Percentiles rank a stretch among this genome's conserved stretches.
Conservation (phyloP, 2,329 filamentous ascomycete species). For the Trichoderma gracile region DNA sequence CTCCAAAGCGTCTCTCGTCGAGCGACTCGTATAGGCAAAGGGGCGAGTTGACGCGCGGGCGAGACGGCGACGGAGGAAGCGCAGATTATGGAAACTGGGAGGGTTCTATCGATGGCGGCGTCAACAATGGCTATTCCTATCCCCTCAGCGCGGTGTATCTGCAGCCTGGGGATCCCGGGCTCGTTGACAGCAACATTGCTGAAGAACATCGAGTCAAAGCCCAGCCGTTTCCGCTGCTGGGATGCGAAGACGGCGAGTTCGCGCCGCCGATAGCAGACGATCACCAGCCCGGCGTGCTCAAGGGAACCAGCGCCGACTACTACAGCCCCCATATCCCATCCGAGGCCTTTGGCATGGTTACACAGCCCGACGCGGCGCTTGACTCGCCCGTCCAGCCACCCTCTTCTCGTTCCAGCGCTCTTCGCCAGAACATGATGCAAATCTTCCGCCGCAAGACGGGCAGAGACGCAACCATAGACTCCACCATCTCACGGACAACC, state of each 20-base stretch:
- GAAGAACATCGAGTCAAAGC: constrained; percentile 22
- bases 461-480: constrained; percentile 36
- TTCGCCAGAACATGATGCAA: constrained; percentile 41
- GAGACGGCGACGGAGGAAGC: constrained; percentile 29
- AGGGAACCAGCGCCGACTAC: constrained; percentile 44
- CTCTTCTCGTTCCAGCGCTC: constrained; percentile 37
- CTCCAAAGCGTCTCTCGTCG: constrained; percentile 40
- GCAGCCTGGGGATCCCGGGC: constrained; percentile 14
- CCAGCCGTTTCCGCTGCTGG: constrained; percentile 21
- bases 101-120: not conserved
- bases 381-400: constrained; percentile 32
- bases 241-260: constrained; percentile 26
- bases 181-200: not conserved
- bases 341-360: constrained; percentile 45
- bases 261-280: constrained; percentile 30
- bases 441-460: constrained; percentile 41
- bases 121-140: not conserved
- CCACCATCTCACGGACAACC: constrained; percentile 26
- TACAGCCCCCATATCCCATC: constrained; percentile 46
- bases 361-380: constrained; percentile 30
- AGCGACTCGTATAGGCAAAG: constrained; percentile 41
- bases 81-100: constrained; percentile 35
- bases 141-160: constrained; percentile 4
- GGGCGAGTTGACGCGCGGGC: constrained; percentile 36
- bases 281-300: constrained; percentile 35